phyloP scores from a whole-genome alignment of 495 filamentous ascomycete genomes.

The Xanthoparmelia taractica region DNA sequence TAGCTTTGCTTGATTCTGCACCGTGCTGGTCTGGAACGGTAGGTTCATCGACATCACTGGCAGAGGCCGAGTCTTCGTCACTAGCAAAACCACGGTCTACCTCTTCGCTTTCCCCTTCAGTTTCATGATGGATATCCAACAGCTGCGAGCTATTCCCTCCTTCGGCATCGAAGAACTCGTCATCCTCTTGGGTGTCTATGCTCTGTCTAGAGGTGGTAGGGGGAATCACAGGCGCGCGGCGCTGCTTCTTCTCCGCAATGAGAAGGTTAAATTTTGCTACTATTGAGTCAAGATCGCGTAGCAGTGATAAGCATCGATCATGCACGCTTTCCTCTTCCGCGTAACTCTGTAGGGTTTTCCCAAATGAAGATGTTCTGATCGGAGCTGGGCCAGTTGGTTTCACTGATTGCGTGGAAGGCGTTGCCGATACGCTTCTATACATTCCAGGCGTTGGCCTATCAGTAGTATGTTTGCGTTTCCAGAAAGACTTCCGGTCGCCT shows the following conservation, averaged over 20 bases:
- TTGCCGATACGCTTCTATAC: constrained; percentile 35
- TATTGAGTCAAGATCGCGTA: constrained; percentile 75
- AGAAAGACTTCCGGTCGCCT: constrained; percentile 57
- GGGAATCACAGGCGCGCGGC: constrained; percentile 51
- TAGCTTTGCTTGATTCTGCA: constrained; percentile 31
- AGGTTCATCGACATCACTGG: constrained; percentile 45
- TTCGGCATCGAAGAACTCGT: constrained; percentile 93
- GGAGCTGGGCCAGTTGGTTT: constrained; percentile 27
- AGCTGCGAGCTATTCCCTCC: constrained; percentile 60
- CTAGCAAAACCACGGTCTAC: constrained; percentile 26
- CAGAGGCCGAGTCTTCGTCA: constrained; percentile 51
- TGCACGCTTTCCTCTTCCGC: constrained; percentile 57
- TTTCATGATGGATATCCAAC: constrained; percentile 60
- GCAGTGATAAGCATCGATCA: constrained; percentile 67
- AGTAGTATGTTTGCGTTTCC: constrained; percentile 76
- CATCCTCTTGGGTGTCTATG: constrained; percentile 65
- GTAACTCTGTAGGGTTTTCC: constrained; percentile 21
- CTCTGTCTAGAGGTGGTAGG: constrained; percentile 56
- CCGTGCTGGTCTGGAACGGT: constrained; percentile 31
- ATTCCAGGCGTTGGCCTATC: constrained; percentile 31
- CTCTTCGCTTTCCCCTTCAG: constrained; percentile 45
- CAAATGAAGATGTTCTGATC: constrained; percentile 12
- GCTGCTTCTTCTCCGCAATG: constrained; percentile 66
- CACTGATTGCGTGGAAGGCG: constrained; percentile 52
- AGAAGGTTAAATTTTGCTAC: constrained; percentile 73